Evolutionary conservation across 441 rosid genomes (phyloP), one percentile per base, ranked within the genome.

Genomic region (Gossypium trilobum): DNA sequence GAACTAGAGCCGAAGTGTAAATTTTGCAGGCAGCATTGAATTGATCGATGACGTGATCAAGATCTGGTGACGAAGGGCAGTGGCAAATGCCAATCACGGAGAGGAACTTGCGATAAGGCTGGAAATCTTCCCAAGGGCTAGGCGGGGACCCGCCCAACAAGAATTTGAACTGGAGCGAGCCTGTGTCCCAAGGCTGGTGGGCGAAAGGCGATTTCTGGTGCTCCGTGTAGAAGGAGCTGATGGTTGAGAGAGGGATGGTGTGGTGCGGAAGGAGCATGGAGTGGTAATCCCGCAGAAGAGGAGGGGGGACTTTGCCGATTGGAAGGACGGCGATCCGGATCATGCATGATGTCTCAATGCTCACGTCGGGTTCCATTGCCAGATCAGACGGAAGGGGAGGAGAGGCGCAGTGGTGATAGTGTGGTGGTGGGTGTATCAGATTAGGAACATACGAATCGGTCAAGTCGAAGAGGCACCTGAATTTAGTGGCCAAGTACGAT

Each of bases 51-150:
- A 87, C 91, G 52, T 78, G 78, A 66, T 84, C 85, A 56, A 95
- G 96, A 83, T 92, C 92, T 2, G 96, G 99, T 5, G 97, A 87
- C 9, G 90, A 86, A 9, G 97, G 97, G 71, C 97, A 92, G 76
- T 95, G 99, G 70, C 88, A 90, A 62, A 95, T 83, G 20, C 97
- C 99, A 59, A 95, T 86, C 36, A 92, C 94, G 58, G 96, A 91
- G 67, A 90, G 94, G 78, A 87, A 86, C 87, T 95, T 95, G 71
- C 99, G 94, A 77, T 91, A 85, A 60, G 96, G 87, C 81, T 92
- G 99, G 79, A 95, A 95, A 80, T 95, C 97, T 75, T 95, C 99
- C 99, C 99, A 94, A 8, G 99, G 99, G 77, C 91, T 86, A 3
- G 99, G 91, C 14, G 97, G 97, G 8, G 88, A 81, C 23, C 97